These are phyloP conservation scores for Fusarium albidum DNA, from an alignment of 2,329 filamentous ascomycete genomes.

Conservation along the genomic window DNA sequence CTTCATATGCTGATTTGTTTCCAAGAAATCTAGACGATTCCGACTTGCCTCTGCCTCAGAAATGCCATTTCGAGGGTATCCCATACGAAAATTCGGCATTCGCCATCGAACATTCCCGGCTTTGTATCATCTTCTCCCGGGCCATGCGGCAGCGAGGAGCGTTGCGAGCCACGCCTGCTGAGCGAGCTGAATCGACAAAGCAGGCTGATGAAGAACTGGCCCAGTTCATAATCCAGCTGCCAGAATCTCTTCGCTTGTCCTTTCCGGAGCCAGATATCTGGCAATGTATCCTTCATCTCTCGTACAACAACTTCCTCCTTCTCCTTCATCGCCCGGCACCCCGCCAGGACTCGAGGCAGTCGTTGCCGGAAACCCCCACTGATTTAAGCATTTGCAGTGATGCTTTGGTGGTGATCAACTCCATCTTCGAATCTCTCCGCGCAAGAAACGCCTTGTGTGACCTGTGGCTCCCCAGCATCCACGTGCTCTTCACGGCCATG, in stretches of 20 bases:
- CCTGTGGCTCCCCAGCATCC: slow-evolving; percentile 40
- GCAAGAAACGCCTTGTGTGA: slow-evolving; percentile 30
- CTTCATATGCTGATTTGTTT: background rate
- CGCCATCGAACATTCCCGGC: slow-evolving; percentile 56
- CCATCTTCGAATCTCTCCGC: slow-evolving; percentile 43
- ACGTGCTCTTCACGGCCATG: slow-evolving; percentile 44
- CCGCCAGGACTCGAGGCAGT: slow-evolving; percentile 15
- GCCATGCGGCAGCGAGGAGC: slow-evolving; percentile 41
- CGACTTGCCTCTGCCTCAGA: slow-evolving; percentile 55
- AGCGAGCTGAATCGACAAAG: slow-evolving; percentile 39
- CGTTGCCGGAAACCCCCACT: slow-evolving; percentile 20
- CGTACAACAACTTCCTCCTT: slow-evolving; percentile 47
- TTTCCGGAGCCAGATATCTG: slow-evolving; percentile 35
- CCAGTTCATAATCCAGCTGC: slow-evolving; percentile 41
- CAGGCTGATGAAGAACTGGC: slow-evolving; percentile 44
- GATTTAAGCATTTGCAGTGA: slow-evolving; percentile 45
- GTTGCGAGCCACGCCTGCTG: slow-evolving; percentile 33
- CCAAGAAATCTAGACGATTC: slow-evolving; percentile 57
- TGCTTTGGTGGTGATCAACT: slow-evolving; percentile 38
- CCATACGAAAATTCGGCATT: slow-evolving; percentile 51
- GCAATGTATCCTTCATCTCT: slow-evolving; percentile 45
- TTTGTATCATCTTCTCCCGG: slow-evolving; percentile 59
- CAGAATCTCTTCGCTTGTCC: slow-evolving; percentile 38
- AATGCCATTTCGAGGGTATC: slow-evolving; percentile 54
- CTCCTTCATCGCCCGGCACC: slow-evolving; percentile 45